These are phyloP conservation scores for Periglandula ipomoeae DNA, from an alignment of 2,329 filamentous ascomycete genomes.

Conservation along the genomic window DNA sequence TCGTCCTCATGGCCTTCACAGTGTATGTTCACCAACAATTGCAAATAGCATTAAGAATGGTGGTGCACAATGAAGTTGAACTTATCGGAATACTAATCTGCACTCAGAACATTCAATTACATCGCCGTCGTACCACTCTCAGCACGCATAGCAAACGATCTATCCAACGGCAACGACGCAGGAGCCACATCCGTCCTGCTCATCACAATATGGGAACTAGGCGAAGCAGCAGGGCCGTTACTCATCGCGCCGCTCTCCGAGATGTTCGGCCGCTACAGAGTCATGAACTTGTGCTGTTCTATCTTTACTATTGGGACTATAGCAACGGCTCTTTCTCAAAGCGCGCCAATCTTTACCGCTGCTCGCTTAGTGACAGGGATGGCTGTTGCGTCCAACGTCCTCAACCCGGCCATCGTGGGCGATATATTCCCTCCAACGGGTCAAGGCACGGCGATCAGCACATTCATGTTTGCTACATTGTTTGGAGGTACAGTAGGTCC, in stretches of 20 bases:
- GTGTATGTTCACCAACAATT: too few species aligned
- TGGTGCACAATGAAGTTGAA: too few species aligned
- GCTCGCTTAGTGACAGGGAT: constrained; percentile 51
- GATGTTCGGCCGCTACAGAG: constrained; percentile 44
- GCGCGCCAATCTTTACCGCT: constrained; percentile 36
- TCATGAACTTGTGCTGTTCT: constrained; percentile 44
- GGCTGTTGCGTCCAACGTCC: constrained; percentile 54
- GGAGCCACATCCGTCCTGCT: constrained; percentile 47
- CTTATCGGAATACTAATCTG: too few species aligned
- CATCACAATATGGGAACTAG: constrained; percentile 63
- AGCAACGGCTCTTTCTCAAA: constrained; percentile 35
- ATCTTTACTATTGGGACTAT: constrained; percentile 41
- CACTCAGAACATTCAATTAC: too few species aligned
- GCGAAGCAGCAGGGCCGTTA: constrained; percentile 51
- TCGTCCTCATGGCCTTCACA: too few species aligned
- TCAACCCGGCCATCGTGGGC: constrained; percentile 54
- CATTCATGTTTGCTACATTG: too few species aligned
- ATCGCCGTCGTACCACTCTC: constrained; percentile 10
- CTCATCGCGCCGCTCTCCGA: constrained; percentile 56
- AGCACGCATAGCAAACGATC: constrained; percentile 36
- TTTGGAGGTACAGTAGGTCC: too few species aligned
- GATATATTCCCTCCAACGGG: too few species aligned
- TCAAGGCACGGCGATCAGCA: too few species aligned
- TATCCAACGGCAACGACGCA: constrained; percentile 26
- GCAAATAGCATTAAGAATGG: too few species aligned